Base-by-base conservation (phyloP, 208 protist species). In the Leishmania aethiopica region DNA sequence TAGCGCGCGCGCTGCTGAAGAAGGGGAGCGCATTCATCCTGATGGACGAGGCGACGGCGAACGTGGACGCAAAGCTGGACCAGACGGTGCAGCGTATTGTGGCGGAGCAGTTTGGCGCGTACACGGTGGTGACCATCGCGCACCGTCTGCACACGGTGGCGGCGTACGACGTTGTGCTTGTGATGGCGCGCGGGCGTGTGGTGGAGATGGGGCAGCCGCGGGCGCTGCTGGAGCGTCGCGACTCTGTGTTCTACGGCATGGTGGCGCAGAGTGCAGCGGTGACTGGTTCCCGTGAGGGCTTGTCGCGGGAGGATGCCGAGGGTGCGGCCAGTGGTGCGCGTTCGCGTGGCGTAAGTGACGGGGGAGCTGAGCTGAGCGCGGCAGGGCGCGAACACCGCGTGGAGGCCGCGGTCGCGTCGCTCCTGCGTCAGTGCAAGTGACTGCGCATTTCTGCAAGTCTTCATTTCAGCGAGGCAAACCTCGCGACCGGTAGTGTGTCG, bases 31-130 rank as follows among this genome's bases (percentile, higher is more conserved):
- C 55, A 15, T 95, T 95, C 82, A 84, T 95, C 45, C 79, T 96
- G 70, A 93, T 96, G 90, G 93, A 95, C 78, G 93, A 96, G 85
- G 90, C 91, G 17, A 94, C 89, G 15, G 88, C 91, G 22, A 93
- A 93, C 81, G 88, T 96, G 57, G 91, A 96, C 83, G 82, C 81
- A 49, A 59, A 71, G 32, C 83, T 93, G 32, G 91, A 93, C 78
- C 83, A 79, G 69, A 91, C 86, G 22, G 86, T 95, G 49, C 80
- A 79, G 79, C 77, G 66, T 35, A 47, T 74, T 57, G 66, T 81
- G n/a, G 45, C 51, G 5, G 77, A 77, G 22, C 73, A 83, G 67
- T 96, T 96, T 79, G 66, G 64, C 49, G 77, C 47, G 7, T 84
- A 92, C 86, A 96, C 93, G 42, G 87, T 95, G 40, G 79, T 96